Percentiles rank a stretch among this genome's conserved stretches.
Evolutionary conservation across 2,329 filamentous ascomycete species (phyloP).

Genomic region (Verticillium isaacii): DNA sequence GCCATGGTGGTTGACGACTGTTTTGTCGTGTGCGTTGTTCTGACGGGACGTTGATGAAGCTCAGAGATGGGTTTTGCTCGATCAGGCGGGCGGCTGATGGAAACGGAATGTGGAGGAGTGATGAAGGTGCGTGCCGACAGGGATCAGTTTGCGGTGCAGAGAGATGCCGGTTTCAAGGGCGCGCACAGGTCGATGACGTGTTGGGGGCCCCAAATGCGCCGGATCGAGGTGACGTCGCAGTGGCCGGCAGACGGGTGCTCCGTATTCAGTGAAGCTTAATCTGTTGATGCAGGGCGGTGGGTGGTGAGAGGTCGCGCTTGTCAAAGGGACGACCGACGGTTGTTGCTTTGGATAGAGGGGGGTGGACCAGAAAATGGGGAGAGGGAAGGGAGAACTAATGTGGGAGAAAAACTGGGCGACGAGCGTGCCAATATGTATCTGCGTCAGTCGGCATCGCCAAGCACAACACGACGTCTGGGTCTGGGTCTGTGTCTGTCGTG

Average conservation of each 20-base stretch:
- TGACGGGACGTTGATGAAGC: not conserved
- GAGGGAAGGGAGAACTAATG: not conserved
- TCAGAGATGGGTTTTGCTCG: too few species aligned
- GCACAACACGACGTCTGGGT: not conserved
- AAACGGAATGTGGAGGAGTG: not conserved
- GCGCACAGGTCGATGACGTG: not conserved
- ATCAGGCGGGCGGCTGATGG: not conserved
- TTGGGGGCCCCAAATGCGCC: not conserved
- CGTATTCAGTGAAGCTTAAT: not conserved
- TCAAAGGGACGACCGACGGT: not conserved
- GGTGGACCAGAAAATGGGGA: not conserved
- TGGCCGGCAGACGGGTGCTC: not conserved
- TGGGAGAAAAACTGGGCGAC: not conserved
- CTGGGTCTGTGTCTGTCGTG: not conserved
- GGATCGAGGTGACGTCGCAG: not conserved
- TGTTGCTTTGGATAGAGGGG: not conserved
- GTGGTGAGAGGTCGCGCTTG: not conserved
- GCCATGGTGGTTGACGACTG: not conserved
- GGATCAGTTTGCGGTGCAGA: not conserved
- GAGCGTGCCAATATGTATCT: not conserved
- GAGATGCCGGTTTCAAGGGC: not conserved
- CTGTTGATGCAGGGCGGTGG: not conserved
- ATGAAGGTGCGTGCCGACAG: not conserved
- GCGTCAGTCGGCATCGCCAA: not conserved
- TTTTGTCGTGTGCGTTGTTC: not conserved